Conservation (phyloP, 2,329 filamentous ascomycete species). For the Chaetomium olivaceum region DNA sequence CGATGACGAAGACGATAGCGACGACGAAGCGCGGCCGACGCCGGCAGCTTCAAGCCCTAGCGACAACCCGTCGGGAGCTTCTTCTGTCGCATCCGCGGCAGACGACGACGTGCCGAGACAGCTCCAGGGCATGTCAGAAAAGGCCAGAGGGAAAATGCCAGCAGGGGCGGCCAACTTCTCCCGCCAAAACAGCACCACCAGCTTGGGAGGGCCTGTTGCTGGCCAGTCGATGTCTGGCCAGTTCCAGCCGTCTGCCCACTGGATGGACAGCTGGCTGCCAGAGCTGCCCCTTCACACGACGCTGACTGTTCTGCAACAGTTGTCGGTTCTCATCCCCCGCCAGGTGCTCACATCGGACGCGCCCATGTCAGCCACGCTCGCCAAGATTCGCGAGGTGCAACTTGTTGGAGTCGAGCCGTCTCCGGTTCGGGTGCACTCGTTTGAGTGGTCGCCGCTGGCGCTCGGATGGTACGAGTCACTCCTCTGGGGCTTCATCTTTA, state of each 20-base stretch:
- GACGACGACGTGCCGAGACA: constrained; percentile 83
- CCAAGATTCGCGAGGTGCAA: constrained; percentile 59
- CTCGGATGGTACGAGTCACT: constrained; percentile 96
- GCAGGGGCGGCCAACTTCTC: constrained; percentile 81
- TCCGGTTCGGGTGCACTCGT: constrained; percentile 77
- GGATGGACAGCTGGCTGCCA: constrained; percentile 94
- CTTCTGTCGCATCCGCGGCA: constrained; percentile 64
- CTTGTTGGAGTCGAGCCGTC: constrained; percentile 74
- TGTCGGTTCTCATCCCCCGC: constrained; percentile 58
- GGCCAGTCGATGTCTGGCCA: constrained; percentile 57
- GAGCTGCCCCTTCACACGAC: constrained; percentile 87
- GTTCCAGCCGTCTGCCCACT: constrained; percentile 78
- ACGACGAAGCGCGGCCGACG: constrained; percentile 54
- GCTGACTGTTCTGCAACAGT: constrained; percentile 71
- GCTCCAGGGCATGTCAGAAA: constrained; percentile 91
- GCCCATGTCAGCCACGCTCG: constrained; percentile 50
- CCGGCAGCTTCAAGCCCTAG: constrained; percentile 65
- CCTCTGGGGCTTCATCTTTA: constrained; percentile 91
- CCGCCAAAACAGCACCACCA: constrained; percentile 84
- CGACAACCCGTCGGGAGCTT: constrained; percentile 62
- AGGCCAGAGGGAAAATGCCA: constrained; percentile 93
- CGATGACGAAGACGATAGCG: constrained; percentile 66
- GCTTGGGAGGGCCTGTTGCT: constrained; percentile 65
- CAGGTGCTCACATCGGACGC: constrained; percentile 48
- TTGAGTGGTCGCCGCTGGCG: constrained; percentile 89